phyloP scores from a whole-genome alignment of 257 asterid species.

The Ballota nigra region DNA sequence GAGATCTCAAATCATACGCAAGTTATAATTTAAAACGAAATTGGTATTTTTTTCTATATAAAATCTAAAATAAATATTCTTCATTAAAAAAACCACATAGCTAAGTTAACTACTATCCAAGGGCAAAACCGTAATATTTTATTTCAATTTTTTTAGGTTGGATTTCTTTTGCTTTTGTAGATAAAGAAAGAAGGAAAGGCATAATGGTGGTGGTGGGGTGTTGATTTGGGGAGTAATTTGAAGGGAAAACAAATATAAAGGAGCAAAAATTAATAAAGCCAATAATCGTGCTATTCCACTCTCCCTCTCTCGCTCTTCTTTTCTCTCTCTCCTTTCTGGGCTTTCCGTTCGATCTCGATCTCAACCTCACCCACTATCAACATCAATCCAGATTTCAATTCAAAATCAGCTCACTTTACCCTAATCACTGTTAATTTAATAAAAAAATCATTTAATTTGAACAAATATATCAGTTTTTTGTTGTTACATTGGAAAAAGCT shows the following conservation, averaged over 20 bases:
- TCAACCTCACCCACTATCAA: background rate
- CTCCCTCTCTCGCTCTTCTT: slow-evolving; percentile 12
- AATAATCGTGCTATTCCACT: slow-evolving; percentile 44
- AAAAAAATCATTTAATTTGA: background rate
- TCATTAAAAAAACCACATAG: background rate
- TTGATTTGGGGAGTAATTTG: background rate
- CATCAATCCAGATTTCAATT: slow-evolving; percentile 20
- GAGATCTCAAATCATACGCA: too few relatives aligned
- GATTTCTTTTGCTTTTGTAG: slow-evolving; percentile 3
- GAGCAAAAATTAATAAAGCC: slow-evolving; percentile 22
- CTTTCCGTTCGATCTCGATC: slow-evolving; percentile 14
- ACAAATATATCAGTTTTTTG: slow-evolving; percentile 20
- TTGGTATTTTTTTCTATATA: too few relatives aligned
- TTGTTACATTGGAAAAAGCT: slow-evolving; percentile 27
- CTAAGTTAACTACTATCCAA: background rate
- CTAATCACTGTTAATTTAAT: slow-evolving; percentile 1
- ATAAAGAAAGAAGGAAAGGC: background rate
- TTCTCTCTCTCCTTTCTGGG: background rate
- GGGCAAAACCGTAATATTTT: background rate
- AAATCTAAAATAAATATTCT: too few relatives aligned
- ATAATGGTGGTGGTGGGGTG: slow-evolving; percentile 19
- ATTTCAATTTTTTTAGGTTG: too few relatives aligned
- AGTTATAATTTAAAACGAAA: background rate
- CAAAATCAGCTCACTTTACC: slow-evolving; percentile 3
- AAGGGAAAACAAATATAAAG: background rate